phyloP scores from a whole-genome alignment of 1,284 basidiomycete species.

The Papiliotrema fonsecae region DNA sequence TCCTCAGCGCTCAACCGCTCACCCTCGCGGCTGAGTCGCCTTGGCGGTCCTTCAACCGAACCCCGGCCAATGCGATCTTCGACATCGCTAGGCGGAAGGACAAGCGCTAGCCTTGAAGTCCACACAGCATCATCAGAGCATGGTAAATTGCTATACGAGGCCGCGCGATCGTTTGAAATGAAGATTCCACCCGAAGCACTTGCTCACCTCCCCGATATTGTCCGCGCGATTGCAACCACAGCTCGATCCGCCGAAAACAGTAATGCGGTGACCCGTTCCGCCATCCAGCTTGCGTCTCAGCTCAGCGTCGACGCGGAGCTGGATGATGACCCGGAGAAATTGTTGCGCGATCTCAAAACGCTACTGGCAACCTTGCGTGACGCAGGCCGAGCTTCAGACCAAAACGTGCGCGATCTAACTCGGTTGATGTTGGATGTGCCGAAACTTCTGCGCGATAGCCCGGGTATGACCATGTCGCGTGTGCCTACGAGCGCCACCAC shows the following conservation, averaged over 20 bases:
- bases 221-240: constrained; percentile 20
- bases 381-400: constrained; percentile 31
- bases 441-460: constrained; percentile 12
- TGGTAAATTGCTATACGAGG: constrained; percentile 38
- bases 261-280: constrained; percentile 26
- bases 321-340: constrained; percentile 21
- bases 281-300: constrained; percentile 15
- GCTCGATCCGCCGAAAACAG: constrained; percentile 25
- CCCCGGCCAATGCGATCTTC: constrained; percentile 26
- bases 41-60: constrained; percentile 14
- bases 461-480: not conserved
- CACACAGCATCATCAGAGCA: constrained; percentile 27
- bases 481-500: not conserved
- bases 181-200: constrained; percentile 19
- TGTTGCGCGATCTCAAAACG: constrained; percentile 18
- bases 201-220: constrained; percentile 16
- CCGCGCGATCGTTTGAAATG: constrained; percentile 28
- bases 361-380: constrained; percentile 28
- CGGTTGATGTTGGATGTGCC: constrained; percentile 34
- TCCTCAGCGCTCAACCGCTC: constrained; percentile 5
- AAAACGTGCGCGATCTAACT: constrained; percentile 38
- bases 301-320: constrained; percentile 10
- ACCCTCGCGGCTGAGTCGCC: constrained; percentile 12
- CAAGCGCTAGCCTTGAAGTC: constrained; percentile 13
- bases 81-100: constrained; percentile 20